A percentile compares a stretch with the other conserved stretches of the same genome.
Conservation (phyloP, 2,329 filamentous ascomycete genomes). For the Sphaerostilbella broomeana region DNA sequence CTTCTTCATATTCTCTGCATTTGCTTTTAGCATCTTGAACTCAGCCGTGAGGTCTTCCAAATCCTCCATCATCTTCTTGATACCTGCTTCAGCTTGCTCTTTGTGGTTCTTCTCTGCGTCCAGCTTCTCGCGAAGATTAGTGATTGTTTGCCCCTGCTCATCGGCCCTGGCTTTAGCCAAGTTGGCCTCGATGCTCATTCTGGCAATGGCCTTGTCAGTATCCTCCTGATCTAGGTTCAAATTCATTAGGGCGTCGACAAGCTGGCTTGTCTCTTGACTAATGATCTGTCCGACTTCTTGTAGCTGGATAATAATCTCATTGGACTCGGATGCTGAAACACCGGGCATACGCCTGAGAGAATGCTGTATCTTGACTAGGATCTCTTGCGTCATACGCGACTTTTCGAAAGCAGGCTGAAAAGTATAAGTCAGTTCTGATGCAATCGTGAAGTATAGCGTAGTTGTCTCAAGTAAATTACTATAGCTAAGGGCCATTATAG, state of each 20-base stretch:
- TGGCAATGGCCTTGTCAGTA: constrained; percentile 31
- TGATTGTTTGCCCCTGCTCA: constrained; percentile 27
- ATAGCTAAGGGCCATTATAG: no score
- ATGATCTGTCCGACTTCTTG: constrained; percentile 32
- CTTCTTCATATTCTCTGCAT: constrained; percentile 15
- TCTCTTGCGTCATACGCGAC: constrained; percentile 28
- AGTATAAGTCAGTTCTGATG: no score
- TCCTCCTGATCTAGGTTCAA: constrained; percentile 32
- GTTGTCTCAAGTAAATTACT: no score
- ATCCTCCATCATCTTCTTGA: constrained; percentile 23
- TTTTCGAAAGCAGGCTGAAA: constrained; percentile 30
- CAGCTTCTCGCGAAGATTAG: constrained; percentile 26
- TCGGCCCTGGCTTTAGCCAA: constrained; percentile 29
- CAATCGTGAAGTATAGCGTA: no score
- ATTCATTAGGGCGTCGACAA: constrained; percentile 33
- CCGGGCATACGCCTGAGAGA: constrained; percentile 35
- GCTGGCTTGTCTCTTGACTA: constrained; percentile 33
- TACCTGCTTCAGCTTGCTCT: constrained; percentile 22
- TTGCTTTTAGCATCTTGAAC: constrained; percentile 25
- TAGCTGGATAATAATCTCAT: constrained; percentile 29
- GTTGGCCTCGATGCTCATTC: constrained; percentile 34
- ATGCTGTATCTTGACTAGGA: constrained; percentile 32
- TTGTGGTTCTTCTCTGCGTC: constrained; percentile 26
- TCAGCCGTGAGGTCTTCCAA: constrained; percentile 23
- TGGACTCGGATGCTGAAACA: constrained; percentile 28